Evolutionary conservation across 768 basidiomycete species (phyloP).

Genomic region (Termitomyces sp.): DNA sequence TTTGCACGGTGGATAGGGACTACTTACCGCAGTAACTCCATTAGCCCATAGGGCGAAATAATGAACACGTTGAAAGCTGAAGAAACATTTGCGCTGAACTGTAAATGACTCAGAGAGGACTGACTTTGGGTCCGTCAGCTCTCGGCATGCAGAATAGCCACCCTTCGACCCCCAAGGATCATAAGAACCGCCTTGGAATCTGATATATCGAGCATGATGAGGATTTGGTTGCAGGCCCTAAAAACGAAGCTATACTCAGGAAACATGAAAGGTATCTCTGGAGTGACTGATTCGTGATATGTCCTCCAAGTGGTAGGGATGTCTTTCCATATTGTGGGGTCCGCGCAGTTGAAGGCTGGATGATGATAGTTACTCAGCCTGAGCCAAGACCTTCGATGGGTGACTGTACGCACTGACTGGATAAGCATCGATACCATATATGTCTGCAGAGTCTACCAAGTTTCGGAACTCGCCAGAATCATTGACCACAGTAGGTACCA

Average conservation of each 20-base stretch:
- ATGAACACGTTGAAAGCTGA: slow-evolving; percentile 13
- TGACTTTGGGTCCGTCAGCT: slow-evolving; percentile 13
- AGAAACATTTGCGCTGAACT: not conserved
- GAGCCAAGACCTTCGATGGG: not conserved
- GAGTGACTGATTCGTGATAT: slow-evolving; percentile 13
- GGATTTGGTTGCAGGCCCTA: not conserved
- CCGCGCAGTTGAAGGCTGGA: slow-evolving; percentile 11
- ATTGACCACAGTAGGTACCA: slow-evolving; percentile 13
- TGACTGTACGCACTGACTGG: slow-evolving; percentile 8
- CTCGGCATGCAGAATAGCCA: slow-evolving; percentile 10
- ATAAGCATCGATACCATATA: slow-evolving; percentile 15
- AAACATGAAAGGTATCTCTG: slow-evolving; percentile 15
- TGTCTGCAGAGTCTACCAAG: slow-evolving; percentile 12
- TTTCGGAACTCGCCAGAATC: slow-evolving; percentile 11
- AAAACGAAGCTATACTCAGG: slow-evolving; percentile 6
- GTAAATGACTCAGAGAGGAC: not conserved
- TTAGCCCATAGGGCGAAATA: slow-evolving; percentile 15
- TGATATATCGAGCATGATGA: not conserved
- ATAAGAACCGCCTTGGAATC: slow-evolving; percentile 13
- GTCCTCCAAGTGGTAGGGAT: slow-evolving; percentile 14
- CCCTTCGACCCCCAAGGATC: slow-evolving; percentile 11
- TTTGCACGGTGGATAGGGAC: not conserved
- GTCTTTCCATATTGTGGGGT: slow-evolving; percentile 11
- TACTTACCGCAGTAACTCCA: slow-evolving; percentile 13
- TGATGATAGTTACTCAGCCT: not conserved